Percentiles rank a stretch among this genome's conserved stretches.
Evolutionary conservation across 2,329 filamentous ascomycete species (phyloP).

Genomic region (Cryphonectria radicalis): DNA sequence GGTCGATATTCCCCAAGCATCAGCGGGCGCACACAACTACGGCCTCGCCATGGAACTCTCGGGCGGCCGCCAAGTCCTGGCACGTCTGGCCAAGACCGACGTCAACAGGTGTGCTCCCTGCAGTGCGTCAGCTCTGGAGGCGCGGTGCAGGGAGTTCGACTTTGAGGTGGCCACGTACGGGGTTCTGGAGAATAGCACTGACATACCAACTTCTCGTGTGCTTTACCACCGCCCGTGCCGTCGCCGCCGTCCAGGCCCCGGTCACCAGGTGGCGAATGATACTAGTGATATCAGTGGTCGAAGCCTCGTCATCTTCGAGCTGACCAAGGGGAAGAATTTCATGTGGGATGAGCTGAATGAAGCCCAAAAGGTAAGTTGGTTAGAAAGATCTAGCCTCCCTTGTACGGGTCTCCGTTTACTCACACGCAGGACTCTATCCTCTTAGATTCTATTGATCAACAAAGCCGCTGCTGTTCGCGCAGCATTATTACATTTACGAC

Average conservation of each 20-base stretch:
- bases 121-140: not conserved
- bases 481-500: not conserved
- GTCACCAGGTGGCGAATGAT: not conserved
- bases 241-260: not conserved
- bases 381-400: not conserved
- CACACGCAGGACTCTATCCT: not conserved
- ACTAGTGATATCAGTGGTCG: not conserved
- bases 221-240: not conserved
- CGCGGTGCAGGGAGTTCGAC: not conserved
- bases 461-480: not conserved
- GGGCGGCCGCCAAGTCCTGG: not conserved
- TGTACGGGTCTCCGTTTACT: not conserved
- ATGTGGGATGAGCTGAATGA: not conserved
- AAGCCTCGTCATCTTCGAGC: not conserved
- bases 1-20: constrained; percentile 1
- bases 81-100: not conserved
- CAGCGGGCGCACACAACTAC: constrained; percentile 7
- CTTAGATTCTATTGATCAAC: not conserved
- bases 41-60: constrained; percentile 2
- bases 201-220: not conserved
- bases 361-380: not conserved
- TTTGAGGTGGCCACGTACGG: not conserved
- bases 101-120: not conserved
- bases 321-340: constrained; percentile 4
- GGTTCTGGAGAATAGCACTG: not conserved